These are phyloP conservation scores for Nelumbo lutea DNA, from an alignment of 164 flowering plant species.

Conservation along the genomic window DNA sequence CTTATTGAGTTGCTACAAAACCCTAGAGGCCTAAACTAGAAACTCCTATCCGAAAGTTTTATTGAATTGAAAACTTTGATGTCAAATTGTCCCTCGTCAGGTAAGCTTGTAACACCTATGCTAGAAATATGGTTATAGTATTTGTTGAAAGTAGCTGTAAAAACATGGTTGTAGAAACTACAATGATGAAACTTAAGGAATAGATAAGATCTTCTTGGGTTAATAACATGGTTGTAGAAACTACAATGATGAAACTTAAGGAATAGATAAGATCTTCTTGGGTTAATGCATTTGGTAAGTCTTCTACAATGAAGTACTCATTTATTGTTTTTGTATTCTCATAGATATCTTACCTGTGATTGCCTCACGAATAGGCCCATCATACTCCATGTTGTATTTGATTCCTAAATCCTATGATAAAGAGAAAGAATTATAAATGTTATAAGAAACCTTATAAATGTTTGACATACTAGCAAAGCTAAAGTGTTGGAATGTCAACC, in stretches of 20 bases:
- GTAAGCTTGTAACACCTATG: conserved; percentile 60
- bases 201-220: background rate
- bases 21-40: no score
- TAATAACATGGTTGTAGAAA: background rate
- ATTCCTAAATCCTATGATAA: conserved; percentile 86
- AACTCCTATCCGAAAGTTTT: no score
- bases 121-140: conserved; percentile 83
- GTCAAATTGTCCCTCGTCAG: conserved; percentile 81
- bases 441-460: background rate
- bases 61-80: conserved; percentile 87
- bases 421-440: background rate
- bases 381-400: conserved; percentile 99
- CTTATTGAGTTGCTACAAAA: no score
- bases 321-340: conserved; percentile 80
- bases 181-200: background rate
- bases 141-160: no score
- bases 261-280: background rate
- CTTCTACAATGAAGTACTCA: conserved; percentile 80
- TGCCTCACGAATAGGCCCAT: conserved; percentile 96
- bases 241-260: background rate
- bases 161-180: background rate
- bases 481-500: no score
- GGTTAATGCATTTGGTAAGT: conserved; percentile 70
- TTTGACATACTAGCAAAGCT: no score
- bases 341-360: conserved; percentile 79